Evolutionary conservation across 257 asterid species (phyloP), one percentile per base, ranked within the genome.

Genomic region (Sherardia arvensis): DNA sequence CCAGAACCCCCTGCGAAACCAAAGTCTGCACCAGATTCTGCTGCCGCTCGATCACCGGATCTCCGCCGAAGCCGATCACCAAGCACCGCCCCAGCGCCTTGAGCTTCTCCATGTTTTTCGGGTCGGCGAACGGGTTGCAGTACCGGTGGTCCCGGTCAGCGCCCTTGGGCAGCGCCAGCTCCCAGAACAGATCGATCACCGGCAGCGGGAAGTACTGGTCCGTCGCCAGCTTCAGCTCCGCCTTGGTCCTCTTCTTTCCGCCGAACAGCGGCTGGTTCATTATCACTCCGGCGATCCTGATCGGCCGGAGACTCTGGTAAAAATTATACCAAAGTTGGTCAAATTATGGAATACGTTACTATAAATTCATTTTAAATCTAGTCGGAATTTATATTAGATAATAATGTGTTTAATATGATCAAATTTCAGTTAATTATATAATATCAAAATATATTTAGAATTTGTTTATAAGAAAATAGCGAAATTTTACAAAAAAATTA

Each of bases 41-140:
- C 62, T 88, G 95, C 68, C 97, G 78, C 64, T 92, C 98, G 30
- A 86, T 67, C 83, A 87, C 56, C 32, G 94, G 90, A 15, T 88
- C 97, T 5, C 98, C 98, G 2, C 93, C 95, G 57, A 88, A 88
- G 1, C 98, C 98, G 40, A 86, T 79, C 7, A 92, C 92, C 79
- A 92, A 68, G 14, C 88, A 79, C 69, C 87, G 78, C 70, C 93
- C 95, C 51, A 91, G 58, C 0, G 66, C 60, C 69, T 68, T 76
- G 40, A 85, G 66, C 77, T 84, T 89, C 63, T 79, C 91, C 7
- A 79, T 65, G 25, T 64, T 68, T 45, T 85, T 95, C 27, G 25
- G 11, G 59, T 92, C 97, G 34, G 25, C 15, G 29, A 89, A 66
- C 2, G 97, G 97, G 48, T 92, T 89, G 20, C 97, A 79, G 74